phyloP scores from a whole-genome alignment of 2,329 filamentous ascomycete genomes.

The Fusarium lateritium region DNA sequence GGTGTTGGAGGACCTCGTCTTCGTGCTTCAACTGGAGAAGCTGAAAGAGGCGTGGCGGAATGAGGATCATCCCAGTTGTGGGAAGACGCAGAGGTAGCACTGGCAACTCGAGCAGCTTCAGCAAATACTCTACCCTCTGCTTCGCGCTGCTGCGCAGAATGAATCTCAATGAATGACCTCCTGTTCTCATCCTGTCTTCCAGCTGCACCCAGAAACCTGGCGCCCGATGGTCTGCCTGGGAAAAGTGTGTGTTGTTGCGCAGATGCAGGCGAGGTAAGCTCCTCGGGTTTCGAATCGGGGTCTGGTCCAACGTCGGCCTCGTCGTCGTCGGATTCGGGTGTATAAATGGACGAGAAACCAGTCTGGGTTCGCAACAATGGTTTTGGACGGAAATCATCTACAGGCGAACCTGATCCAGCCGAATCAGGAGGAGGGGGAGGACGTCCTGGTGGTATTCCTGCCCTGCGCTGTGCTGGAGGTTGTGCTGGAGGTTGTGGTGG shows the following conservation, averaged over 20 bases:
- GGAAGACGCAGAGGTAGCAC: conserved; percentile 52
- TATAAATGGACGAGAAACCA: conserved; percentile 50
- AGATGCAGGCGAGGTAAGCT: conserved; percentile 39
- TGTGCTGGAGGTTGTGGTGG: conserved; percentile 39
- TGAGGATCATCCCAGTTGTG: conserved; percentile 54
- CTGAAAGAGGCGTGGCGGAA: conserved; percentile 43
- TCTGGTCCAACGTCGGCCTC: conserved; percentile 31
- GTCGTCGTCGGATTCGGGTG: conserved; percentile 43
- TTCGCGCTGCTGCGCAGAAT: conserved; percentile 72
- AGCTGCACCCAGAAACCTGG: conserved; percentile 61
- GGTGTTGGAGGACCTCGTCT: conserved; percentile 48
- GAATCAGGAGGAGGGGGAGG: conserved; percentile 34
- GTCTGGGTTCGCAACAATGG: conserved; percentile 57
- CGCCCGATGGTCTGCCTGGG: conserved; percentile 54
- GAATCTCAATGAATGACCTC: conserved; percentile 71
- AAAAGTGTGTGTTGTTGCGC: conserved; percentile 48
- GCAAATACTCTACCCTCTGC: conserved; percentile 73
- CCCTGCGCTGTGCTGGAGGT: conserved; percentile 48
- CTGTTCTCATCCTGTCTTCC: conserved; percentile 65
- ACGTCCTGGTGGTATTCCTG: conserved; percentile 22
- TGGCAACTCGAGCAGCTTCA: conserved; percentile 60
- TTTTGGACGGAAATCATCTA: conserved; percentile 67
- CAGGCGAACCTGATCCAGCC: conserved; percentile 16
- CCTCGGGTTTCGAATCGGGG: conserved; percentile 29
- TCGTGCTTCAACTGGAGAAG: conserved; percentile 48